Base-by-base conservation (phyloP, 495 filamentous ascomycete species). In the Penicillium dipodomyicola region DNA sequence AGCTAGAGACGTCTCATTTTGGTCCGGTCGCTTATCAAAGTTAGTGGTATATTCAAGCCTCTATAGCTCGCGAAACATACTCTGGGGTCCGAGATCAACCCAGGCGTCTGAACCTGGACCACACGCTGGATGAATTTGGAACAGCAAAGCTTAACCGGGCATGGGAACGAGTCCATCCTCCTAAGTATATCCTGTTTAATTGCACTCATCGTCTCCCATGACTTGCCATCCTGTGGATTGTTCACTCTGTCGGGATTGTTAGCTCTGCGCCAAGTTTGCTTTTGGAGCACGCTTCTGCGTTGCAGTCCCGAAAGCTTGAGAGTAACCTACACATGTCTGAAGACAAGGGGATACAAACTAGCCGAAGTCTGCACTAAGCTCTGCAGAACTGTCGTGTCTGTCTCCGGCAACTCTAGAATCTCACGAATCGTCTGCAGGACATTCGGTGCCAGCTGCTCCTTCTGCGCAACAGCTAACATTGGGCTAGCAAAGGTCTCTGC, bases 81-180 rank as follows among this genome's bases (percentile, higher is more conserved):
- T 77, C 90, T 86, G 57, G 90, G 90, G 69, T 97, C 94, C 27
- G 85, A 78, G 61, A 91, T 87, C 58, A 85, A 72, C 37, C 91
- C 92, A 14, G 86, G 87, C 7, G 92, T 97, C 69, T 98, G 93
- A 7, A 90, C 87, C 52, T 96, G 87, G 42, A 98, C 88, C 35
- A 97, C 91, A 25, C 90, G 83, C 75, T 97, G 92, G 15, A 89
- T 86, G 65, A 98, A 97, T 68, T 98, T 98, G 80, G 97, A 89
- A 72, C 94, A 97, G 79, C 91, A 93, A 65, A 97, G 82, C 66
- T 87, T 87, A 43, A 97, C 84, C 1, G 89, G 85, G 9, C 84
- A 77, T 4, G 83, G 77, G 10, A 90, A 91, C 22, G 79, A 80
- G 72, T 97, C 94, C 94, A 92, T 96, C 67, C 92, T 83, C 46